Evolutionary conservation across 116 monocot species (phyloP).

Genomic region (Posidonia oceanica): DNA sequence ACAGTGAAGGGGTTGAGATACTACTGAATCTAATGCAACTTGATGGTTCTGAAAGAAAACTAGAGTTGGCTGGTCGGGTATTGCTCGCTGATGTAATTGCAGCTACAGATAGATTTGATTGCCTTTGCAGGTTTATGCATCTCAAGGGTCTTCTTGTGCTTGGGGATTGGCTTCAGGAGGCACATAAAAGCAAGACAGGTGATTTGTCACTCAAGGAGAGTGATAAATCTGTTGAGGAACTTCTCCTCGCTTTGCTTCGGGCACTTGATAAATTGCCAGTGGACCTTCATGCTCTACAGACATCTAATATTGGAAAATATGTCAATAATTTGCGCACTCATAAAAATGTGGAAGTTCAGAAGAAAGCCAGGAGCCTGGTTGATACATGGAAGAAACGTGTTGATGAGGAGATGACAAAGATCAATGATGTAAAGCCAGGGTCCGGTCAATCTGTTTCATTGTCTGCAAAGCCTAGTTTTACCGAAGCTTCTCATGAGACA

Average conservation of each 20-base stretch:
- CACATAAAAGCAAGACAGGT: constrained; percentile 59
- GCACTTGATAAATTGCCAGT: constrained; percentile 91
- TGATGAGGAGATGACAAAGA: constrained; percentile 77
- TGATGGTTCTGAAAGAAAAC: constrained; percentile 60
- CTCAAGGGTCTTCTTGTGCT: constrained; percentile 63
- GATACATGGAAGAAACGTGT: constrained; percentile 99
- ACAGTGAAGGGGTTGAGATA: constrained; percentile 66
- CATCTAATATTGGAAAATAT: constrained; percentile 83
- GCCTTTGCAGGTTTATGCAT: constrained; percentile 76
- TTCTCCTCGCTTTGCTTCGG: constrained; percentile 73
- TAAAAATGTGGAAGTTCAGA: constrained; percentile 85
- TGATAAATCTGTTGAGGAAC: constrained; percentile 75
- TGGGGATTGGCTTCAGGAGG: constrained; percentile 14
- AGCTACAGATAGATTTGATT: constrained; percentile 71
- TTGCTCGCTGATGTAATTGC: constrained; percentile 86
- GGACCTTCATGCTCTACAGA: constrained; percentile 73
- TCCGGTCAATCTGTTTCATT: constrained; percentile 48
- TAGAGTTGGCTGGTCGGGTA: constrained; percentile 59
- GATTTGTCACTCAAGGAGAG: constrained; percentile 66
- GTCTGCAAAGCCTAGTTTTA: constrained; percentile 49
- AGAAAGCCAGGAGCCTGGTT: constrained; percentile 82
- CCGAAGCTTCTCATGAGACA: constrained; percentile 50
- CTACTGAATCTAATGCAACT: constrained; percentile 72
- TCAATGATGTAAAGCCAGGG: constrained; percentile 54
- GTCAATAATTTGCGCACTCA: constrained; percentile 87